These are phyloP conservation scores for Aegilops longissima DNA, from an alignment of 176 grass and related monocot species.

Conservation along the genomic window DNA sequence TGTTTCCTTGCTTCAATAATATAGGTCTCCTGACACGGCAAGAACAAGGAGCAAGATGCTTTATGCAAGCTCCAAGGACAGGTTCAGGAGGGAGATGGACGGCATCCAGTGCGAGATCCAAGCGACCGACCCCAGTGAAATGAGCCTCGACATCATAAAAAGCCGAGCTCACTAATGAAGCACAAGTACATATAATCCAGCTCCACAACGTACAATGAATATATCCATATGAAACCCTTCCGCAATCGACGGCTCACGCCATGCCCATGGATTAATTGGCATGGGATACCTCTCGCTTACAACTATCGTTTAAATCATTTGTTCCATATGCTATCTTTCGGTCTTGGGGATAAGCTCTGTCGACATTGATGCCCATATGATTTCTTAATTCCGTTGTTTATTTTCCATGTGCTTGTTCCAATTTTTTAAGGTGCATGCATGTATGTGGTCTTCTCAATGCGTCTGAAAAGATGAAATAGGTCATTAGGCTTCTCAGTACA, in stretches of 20 bases:
- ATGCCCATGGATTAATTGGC: background rate
- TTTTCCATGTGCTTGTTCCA: background rate
- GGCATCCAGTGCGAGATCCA: constrained; percentile 64
- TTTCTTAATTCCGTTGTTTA: background rate
- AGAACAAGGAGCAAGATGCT: constrained; percentile 61
- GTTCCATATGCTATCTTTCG: background rate
- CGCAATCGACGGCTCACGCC: background rate
- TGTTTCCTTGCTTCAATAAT: background rate
- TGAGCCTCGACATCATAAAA: constrained; percentile 62
- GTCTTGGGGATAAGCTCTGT: background rate
- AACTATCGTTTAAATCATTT: background rate
- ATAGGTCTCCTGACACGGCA: constrained; percentile 53
- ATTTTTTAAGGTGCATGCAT: constrained; percentile 16
- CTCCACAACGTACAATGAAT: background rate
- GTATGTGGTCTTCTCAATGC: background rate
- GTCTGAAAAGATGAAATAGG: background rate
- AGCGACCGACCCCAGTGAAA: constrained; percentile 59
- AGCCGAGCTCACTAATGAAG: constrained; percentile 33
- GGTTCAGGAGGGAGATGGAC: constrained; percentile 65
- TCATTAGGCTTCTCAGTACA: background rate
- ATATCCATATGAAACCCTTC: background rate
- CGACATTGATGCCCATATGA: background rate
- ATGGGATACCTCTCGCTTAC: background rate
- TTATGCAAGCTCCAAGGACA: constrained; percentile 63
- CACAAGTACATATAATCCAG: background rate